Base-by-base conservation (phyloP, 2,329 filamentous ascomycete genomes). In the Monilinia fructigena region DNA sequence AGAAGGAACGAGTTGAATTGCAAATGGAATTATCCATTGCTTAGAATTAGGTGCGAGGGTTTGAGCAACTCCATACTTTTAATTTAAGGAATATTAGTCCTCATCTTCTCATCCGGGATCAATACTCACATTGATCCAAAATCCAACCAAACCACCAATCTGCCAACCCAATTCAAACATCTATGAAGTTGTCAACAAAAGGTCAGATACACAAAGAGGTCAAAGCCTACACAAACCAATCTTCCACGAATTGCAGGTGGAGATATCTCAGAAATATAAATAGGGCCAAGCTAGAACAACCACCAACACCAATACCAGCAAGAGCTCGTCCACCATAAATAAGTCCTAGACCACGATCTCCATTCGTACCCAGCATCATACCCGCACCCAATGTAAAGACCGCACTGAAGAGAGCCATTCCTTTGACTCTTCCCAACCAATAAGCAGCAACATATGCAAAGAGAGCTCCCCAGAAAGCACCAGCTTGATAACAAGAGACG, bases 301-400 rank as follows among this genome's bases (percentile, higher is more conserved):
- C 65, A 14, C 72, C 73, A 23, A 68, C 63, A 14, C 71, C 73
- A 3, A 74, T 54, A 26, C 73, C 73, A 12, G 64, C 67, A 5
- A 74, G 60, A 28, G 73, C 55, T 3, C 73, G 68, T 8, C 73
- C 73, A 8, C 63, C 65, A 61, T 74, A 73, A 1, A 26, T 28
- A 47, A 59, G 60, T 42, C 45, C 45, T 3, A 62, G 47, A n/a
- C 47, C 45, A 26, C 59, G 26, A 11, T 35, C 35, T 18, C 86
- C 89, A 42, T 42, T 62, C 18, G 59, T 28, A 53, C 48, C 59
- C 35, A 92, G 79, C 87, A 91, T 92, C 70, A 93, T 76, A 62
- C 87, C 89, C 50, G 89, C 86, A 68, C 90, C 91, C 12, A 93
- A 73, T 61, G 86, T 82, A 76, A 93, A 93, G 69, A 93, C 72